phyloP scores from a whole-genome alignment of 75 land plant species.

The Pinus albicaulis region DNA sequence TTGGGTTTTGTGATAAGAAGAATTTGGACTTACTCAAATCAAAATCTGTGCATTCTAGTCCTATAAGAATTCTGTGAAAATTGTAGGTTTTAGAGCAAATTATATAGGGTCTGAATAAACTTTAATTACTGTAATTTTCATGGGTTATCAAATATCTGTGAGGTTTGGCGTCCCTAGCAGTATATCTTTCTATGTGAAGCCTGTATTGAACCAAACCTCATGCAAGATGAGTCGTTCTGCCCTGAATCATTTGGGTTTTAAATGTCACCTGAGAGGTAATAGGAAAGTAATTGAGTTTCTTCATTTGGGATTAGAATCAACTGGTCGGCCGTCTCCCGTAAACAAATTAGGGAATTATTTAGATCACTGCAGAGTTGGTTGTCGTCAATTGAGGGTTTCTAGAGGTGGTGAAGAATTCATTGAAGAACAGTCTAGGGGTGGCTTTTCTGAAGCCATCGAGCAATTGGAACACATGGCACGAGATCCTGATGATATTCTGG shows the following conservation, averaged over 20 bases:
- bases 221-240: neutral
- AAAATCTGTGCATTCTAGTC: no score
- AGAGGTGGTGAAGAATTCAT: neutral
- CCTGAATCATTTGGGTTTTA: neutral
- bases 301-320: neutral
- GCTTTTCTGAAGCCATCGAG: slow-evolving; percentile 67
- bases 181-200: neutral
- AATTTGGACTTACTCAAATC: no score
- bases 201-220: neutral
- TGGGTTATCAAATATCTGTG: slow-evolving; percentile 3
- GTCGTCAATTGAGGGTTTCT: neutral
- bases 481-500: slow-evolving; percentile 81
- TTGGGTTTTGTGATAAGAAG: no score
- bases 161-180: neutral
- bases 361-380: neutral
- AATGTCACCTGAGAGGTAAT: neutral
- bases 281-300: neutral
- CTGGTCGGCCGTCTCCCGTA: neutral
- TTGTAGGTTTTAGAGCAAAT: no score
- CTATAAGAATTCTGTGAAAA: no score
- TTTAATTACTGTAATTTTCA: neutral
- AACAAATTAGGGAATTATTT: slow-evolving; percentile 2
- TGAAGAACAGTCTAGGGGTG: slow-evolving; percentile 36
- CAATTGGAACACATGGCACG: slow-evolving; percentile 73
- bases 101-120: no score